A percentile compares a stretch with the other conserved stretches of the same genome.
phyloP scores from a whole-genome alignment of 441 rosid genomes.

The Pelargonium citronellum region DNA sequence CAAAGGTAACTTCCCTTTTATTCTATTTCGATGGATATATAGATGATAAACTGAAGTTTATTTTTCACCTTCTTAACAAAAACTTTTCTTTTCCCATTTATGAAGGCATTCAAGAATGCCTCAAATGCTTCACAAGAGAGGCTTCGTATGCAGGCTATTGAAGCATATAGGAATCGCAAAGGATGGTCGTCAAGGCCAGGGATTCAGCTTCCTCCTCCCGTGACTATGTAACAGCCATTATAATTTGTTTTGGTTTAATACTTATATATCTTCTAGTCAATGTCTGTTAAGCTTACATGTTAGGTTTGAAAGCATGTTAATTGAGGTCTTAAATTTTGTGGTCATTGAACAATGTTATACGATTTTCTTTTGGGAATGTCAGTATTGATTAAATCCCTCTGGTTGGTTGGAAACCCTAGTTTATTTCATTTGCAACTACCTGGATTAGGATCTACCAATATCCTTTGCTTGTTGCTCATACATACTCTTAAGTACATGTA shows the following conservation, averaged over 20 bases:
- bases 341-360: neutral
- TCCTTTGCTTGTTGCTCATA: too few relatives aligned
- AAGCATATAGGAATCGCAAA: conserved; percentile 63
- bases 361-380: neutral
- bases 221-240: conserved; percentile 12
- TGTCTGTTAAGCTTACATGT: neutral
- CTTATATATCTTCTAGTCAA: neutral
- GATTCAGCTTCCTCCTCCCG: conserved; percentile 38
- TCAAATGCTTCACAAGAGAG: conserved; percentile 60
- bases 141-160: conserved; percentile 60
- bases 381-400: neutral
- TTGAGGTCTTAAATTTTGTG: neutral
- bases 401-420: neutral
- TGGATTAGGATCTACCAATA: too few relatives aligned
- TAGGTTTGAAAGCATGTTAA: neutral
- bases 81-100: conserved; percentile 12
- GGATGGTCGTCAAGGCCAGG: conserved; percentile 74
- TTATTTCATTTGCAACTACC: too few relatives aligned
- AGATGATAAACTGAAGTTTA: conserved; percentile 1
- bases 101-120: conserved; percentile 41
- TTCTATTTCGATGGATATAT: neutral
- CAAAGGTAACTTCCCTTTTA: conserved; percentile 42
- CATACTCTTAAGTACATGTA: too few relatives aligned
- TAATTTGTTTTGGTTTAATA: neutral
- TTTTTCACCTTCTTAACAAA: neutral